Evolutionary conservation across 192 early-diverging fungal species (phyloP).

Genomic region (Borealophlyctis nickersoniae): DNA sequence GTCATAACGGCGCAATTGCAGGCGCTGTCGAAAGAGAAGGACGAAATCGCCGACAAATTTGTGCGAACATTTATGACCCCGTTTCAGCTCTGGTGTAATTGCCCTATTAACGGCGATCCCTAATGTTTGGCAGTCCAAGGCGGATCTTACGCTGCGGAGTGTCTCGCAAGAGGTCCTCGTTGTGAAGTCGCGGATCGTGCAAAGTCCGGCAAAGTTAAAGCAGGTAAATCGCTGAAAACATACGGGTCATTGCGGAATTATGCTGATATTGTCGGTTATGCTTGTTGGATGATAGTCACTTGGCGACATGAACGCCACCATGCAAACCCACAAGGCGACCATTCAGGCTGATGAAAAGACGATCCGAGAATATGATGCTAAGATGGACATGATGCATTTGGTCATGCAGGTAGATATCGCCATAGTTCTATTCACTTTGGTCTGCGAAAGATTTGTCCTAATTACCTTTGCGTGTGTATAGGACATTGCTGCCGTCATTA

Average conservation of each 20-base stretch:
- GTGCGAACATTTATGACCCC: slow-evolving; percentile 28
- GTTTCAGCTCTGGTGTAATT: background rate
- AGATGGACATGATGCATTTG: slow-evolving; percentile 54
- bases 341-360: slow-evolving; percentile 47
- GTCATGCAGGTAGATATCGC: slow-evolving; percentile 40
- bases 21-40: slow-evolving; percentile 48
- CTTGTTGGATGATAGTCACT: too few species aligned
- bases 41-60: slow-evolving; percentile 50
- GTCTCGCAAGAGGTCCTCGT: too few species aligned
- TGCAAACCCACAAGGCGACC: slow-evolving; percentile 43
- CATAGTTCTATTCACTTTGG: too few species aligned
- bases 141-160: too few species aligned
- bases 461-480: slow-evolving; percentile 24
- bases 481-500: slow-evolving; percentile 56
- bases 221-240: slow-evolving; percentile 36
- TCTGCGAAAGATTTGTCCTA: too few species aligned
- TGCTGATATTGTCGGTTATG: background rate
- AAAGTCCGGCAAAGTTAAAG: slow-evolving; percentile 73
- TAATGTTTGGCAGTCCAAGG: background rate
- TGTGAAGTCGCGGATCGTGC: slow-evolving; percentile 64
- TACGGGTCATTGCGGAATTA: background rate
- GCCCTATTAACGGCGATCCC: background rate
- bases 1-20: slow-evolving; percentile 40
- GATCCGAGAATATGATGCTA: slow-evolving; percentile 49
- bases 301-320: slow-evolving; percentile 52